Conservation (phyloP, 306 rosid genomes). For the Trichosanthes cucumerina region DNA sequence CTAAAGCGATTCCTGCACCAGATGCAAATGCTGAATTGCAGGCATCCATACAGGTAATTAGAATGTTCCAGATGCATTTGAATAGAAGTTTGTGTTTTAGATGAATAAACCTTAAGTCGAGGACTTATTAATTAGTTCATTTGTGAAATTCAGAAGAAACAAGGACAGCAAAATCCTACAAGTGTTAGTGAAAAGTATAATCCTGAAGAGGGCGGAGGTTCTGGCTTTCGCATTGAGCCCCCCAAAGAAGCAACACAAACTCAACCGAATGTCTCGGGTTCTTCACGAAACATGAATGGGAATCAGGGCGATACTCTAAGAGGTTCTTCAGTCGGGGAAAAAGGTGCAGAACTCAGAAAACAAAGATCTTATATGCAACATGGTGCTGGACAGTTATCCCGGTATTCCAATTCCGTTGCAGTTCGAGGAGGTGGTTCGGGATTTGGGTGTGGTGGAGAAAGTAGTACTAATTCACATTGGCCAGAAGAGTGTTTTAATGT, state of each 20-base stretch:
- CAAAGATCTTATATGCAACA: constrained; percentile 30
- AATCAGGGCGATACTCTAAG: constrained; percentile 23
- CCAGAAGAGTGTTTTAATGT: constrained; percentile 30
- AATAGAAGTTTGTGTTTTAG: not conserved
- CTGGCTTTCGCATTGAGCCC: constrained; percentile 43
- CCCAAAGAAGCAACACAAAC: constrained; percentile 21
- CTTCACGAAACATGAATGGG: constrained; percentile 32
- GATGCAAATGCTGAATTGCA: constrained; percentile 41
- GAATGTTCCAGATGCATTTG: not conserved
- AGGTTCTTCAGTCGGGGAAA: constrained; percentile 14
- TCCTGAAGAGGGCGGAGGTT: constrained; percentile 36
- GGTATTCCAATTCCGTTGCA: constrained; percentile 57
- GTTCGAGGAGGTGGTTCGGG: constrained; percentile 35
- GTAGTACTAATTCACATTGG: constrained; percentile 43
- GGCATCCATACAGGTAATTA: constrained; percentile 39
- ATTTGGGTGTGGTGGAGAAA: constrained; percentile 31
- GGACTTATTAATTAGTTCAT: not conserved
- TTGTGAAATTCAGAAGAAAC: constrained; percentile 32
- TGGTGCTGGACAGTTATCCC: constrained; percentile 32
- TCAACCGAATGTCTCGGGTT: constrained; percentile 35
- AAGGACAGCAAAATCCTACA: constrained; percentile 25
- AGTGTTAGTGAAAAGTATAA: constrained; percentile 40
- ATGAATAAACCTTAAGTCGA: not conserved
- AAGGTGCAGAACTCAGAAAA: constrained; percentile 30
- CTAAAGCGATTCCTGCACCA: constrained; percentile 41